Conservation (phyloP, 1,284 basidiomycete species). For the Dichomitus squalens region DNA sequence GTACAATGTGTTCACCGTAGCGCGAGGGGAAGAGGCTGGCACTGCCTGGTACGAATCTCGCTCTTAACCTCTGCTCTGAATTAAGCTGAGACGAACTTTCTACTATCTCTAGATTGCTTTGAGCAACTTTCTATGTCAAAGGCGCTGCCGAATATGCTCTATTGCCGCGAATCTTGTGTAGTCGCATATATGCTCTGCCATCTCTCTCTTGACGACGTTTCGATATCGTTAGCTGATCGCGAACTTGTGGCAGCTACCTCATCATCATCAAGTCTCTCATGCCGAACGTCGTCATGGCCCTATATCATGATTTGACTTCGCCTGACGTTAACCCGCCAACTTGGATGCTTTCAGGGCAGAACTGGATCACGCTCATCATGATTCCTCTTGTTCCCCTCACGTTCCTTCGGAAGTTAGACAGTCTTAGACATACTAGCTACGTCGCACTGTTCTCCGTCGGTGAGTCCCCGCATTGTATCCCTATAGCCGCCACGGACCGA, state of each 20-base stretch:
- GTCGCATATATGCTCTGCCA: too few relatives aligned
- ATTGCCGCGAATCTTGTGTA: too few relatives aligned
- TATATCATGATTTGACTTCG: slow-evolving; percentile 78
- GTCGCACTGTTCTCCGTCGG: slow-evolving; percentile 85
- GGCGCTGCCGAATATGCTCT: too few relatives aligned
- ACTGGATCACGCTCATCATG: slow-evolving; percentile 88
- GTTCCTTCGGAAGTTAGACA: slow-evolving; percentile 86
- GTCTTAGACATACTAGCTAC: slow-evolving; percentile 83
- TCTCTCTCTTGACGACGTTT: too few relatives aligned
- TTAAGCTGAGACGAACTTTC: too few relatives aligned
- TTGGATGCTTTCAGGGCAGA: slow-evolving; percentile 76
- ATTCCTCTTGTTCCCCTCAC: slow-evolving; percentile 84
- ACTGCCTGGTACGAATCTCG: too few relatives aligned
- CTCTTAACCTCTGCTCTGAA: too few relatives aligned
- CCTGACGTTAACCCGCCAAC: slow-evolving; percentile 64
- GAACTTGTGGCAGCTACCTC: slow-evolving; percentile 61
- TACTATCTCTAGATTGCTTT: too few relatives aligned
- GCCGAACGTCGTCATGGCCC: slow-evolving; percentile 88
- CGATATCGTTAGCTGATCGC: neutral
- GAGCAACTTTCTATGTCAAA: too few relatives aligned
- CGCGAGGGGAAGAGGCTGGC: too few relatives aligned
- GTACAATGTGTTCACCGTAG: too few relatives aligned
- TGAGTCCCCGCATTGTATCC: slow-evolving; percentile 39
- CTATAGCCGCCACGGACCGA: neutral
- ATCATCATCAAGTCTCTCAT: slow-evolving; percentile 95